Base-by-base conservation (phyloP, 345 rosid genomes). In the Carallia pectinifolia region DNA sequence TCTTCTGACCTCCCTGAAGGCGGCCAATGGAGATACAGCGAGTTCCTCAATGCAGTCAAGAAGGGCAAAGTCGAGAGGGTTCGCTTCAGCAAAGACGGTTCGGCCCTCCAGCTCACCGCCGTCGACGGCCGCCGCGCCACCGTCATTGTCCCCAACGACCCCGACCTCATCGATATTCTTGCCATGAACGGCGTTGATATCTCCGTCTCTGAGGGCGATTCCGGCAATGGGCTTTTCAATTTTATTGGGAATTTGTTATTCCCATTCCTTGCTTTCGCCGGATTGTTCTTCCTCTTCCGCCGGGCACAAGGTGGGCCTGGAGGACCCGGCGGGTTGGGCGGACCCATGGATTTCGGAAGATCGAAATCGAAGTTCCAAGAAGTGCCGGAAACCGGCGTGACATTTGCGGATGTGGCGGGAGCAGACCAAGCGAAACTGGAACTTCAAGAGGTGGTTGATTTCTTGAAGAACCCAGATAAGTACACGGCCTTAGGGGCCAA, bases 401-500 rank as follows among this genome's bases (percentile, higher is more conserved):
- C 91, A 36, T 90, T 90, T 23, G 81, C 82, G 37, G 96, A 90
- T 69, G 93, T 90, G 19, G 96, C 96, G 17, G 96, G 96, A 10
- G 96, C 96, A 1, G 96, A 88, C 68, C 96, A 88, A 64, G 96
- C 91, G 0, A 90, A 90, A 76, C 66, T 90, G 61, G 96, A 90
- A 54, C 75, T 90, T 12, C 93, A 88, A 62, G 93, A 90, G 76
- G 96, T 90, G 56, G 96, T 90, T 6, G 96, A 90, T 81, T 90
- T 90, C 77, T 77, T 90, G 74, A 88, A 90, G 70, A 90, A 88
- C 61, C 96, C 96, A 6, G 96, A 90, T 44, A 90, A 90, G 83
- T 90, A 90, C 78, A 90, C 96, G 6, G 90, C 96, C 27, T 80
- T 88, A 50, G 96, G 96, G 39, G 96, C 96, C 12, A 90, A 90